Evolutionary conservation across 139 green algal genomes (phyloP), one percentile per base, ranked within the genome.

Genomic region (Raphidocelis subcapitata): DNA sequence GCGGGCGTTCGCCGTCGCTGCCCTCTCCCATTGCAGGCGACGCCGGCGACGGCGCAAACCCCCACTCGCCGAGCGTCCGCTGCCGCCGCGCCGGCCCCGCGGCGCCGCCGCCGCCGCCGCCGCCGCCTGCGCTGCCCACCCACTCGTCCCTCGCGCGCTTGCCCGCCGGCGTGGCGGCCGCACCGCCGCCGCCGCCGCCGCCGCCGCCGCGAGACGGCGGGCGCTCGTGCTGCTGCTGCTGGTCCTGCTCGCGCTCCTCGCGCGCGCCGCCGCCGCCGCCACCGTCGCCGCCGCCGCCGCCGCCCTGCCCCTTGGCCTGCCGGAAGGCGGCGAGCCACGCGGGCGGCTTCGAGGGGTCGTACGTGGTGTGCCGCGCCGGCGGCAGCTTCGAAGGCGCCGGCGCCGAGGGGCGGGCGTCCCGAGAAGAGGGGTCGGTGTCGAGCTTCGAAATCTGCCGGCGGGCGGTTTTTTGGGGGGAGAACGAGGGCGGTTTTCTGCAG

Each of bases 371-470:
- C 14, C 60, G 41, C 2, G 60, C 29, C 1, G 79, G 77, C 4
- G 76, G 69, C 26, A 82, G 79, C 57, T 83, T 84, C 12, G 82
- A 61, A 0, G 80, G 69, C 0, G 67, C 67, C 3, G 75, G 55
- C 3, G 57, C 59, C 33, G 62, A 76, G 5, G 84, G 73, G 31
- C 57, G 56, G 1, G 78, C 79, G 24, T 73, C 46, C 3, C 35
- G 16, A 24, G 76, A 78, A 28, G 75, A 41, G 12, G 75, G 32
- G 65, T 91, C 82, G 28, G 23, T 83, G 49, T 85, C 77, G 54
- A 90, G 80, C 61, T 78, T 83, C 3, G 65, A 70, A 15, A 85
- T 66, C 82, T 87, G 75, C 56, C 18, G 54, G 26, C 54, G 56
- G 31, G n/a, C n/a, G n/a, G n/a, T n/a, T n/a, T n/a, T n/a, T n/a